These are phyloP conservation scores for Coniella lustricola DNA, from an alignment of 2,329 filamentous ascomycete species.

Conservation along the genomic window DNA sequence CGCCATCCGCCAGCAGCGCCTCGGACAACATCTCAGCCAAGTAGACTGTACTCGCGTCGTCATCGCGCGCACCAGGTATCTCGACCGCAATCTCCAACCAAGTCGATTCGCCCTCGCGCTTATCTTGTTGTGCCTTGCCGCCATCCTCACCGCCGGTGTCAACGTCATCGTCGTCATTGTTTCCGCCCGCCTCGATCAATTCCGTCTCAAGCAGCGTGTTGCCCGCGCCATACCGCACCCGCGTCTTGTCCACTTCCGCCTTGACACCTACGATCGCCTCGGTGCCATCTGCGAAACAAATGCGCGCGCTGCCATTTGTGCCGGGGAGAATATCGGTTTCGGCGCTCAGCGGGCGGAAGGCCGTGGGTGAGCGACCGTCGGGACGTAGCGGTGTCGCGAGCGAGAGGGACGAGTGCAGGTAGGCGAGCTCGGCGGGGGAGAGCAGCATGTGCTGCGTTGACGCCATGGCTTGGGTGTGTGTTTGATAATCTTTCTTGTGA, in stretches of 20 bases:
- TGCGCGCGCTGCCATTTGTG: slow-evolving; percentile 85
- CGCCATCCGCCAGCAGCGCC: slow-evolving; percentile 68
- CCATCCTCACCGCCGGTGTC: too few relatives aligned
- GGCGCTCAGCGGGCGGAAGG: slow-evolving; percentile 85
- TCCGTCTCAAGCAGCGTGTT: slow-evolving; percentile 18
- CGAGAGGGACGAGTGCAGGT: slow-evolving; percentile 81
- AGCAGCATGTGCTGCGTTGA: slow-evolving; percentile 65
- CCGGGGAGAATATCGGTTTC: slow-evolving; percentile 85
- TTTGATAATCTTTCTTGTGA: too few relatives aligned
- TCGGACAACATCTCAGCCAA: slow-evolving; percentile 83
- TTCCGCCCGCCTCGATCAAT: slow-evolving; percentile 22
- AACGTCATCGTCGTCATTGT: slow-evolving; percentile 30
- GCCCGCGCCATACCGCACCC: slow-evolving; percentile 23
- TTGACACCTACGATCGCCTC: slow-evolving; percentile 96
- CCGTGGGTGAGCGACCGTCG: slow-evolving; percentile 72
- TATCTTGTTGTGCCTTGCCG: slow-evolving; percentile 21
- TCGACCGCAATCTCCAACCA: slow-evolving; percentile 92
- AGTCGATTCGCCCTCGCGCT: slow-evolving; percentile 43
- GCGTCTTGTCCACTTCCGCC: slow-evolving; percentile 79
- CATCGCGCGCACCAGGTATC: slow-evolving; percentile 83
- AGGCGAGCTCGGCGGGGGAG: slow-evolving; percentile 92
- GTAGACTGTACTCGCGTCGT: slow-evolving; percentile 84
- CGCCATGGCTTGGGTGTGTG: too few relatives aligned
- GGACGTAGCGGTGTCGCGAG: slow-evolving; percentile 80
- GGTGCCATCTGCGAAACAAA: slow-evolving; percentile 91